Base-by-base conservation (phyloP, 768 basidiomycete species). In the Boletellus ananiceps region DNA sequence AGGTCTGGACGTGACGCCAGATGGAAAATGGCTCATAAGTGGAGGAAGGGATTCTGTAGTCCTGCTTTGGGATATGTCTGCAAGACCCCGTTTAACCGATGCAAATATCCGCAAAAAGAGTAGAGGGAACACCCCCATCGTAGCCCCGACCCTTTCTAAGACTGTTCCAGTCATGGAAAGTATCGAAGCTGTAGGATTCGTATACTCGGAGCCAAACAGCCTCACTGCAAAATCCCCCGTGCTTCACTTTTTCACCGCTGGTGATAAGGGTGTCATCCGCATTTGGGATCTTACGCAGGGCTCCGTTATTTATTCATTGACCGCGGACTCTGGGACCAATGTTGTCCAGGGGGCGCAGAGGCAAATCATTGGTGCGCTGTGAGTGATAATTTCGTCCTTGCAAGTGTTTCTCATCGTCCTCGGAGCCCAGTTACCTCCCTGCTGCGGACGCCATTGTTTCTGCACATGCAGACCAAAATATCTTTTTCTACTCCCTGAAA, bases 401-500 rank as follows among this genome's bases (percentile, higher is more conserved):
- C 43, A 7, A 52, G 43, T 54, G 33, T 54, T 29, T 52, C 63
- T 62, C 46, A 59, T 29, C 40, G 43, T 51, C 41, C 44, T 50
- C 7, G 34, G 54, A 40, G 44, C 47, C 12, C 47, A 95, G 93
- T 40, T 90, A 92, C 67, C 69, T 88, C 40, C 79, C 83, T 0
- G 67, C 76, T 2, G 74, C 71, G 8, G 82, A 83, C 8, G 78
- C 79, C 1, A 67, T 98, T 13, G 75, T 93, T 18, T 89, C 93
- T 14, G 73, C 93, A 14, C 94, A 95, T 64, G 93, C 90, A 19
- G 95, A 99, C 67, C 96, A 98, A 69, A 99, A 98, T 57, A 94
- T 99, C 57, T 76, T 93, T 40, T 92, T 92, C 70, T 84, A 93
- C 67, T 93, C 90, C 2, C 71, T 95, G 8, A 66, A 74, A n/a